Conservation (phyloP, 2,329 filamentous ascomycete genomes). For the Fusarium graminum region DNA sequence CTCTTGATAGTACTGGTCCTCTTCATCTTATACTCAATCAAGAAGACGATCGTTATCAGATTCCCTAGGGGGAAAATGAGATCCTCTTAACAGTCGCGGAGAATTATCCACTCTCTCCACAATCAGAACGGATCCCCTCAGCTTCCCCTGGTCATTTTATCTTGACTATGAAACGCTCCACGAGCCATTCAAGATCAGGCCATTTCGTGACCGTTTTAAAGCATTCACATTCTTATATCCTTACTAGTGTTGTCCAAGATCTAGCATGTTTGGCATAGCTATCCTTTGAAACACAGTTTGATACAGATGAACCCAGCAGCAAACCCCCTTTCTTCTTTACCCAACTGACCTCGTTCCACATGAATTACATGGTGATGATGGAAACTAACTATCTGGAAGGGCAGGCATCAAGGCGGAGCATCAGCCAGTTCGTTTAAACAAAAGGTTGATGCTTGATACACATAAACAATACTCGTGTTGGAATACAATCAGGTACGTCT, state of each 20-base stretch:
- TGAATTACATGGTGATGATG: neutral
- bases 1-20: neutral
- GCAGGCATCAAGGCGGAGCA: neutral
- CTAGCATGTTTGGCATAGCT: conserved; percentile 6
- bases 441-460: neutral
- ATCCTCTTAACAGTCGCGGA: conserved; percentile 22
- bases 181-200: conserved; percentile 24
- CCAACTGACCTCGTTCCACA: neutral
- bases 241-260: neutral
- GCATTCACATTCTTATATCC: conserved; percentile 11
- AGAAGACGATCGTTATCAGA: neutral
- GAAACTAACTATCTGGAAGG: neutral
- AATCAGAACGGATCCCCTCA: conserved; percentile 13
- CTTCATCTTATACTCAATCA: neutral
- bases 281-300: conserved; percentile 26
- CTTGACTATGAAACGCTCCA: conserved; percentile 9
- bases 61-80: neutral
- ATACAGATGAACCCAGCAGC: conserved; percentile 11
- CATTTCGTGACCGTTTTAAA: conserved; percentile 30
- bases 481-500: neutral
- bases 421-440: neutral
- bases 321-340: neutral
- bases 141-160: conserved; percentile 17
- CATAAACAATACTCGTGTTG: neutral
- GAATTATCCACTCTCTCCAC: conserved; percentile 18